Conservation (phyloP, 2,329 filamentous ascomycete species). For the Helminthosporium solani region DNA sequence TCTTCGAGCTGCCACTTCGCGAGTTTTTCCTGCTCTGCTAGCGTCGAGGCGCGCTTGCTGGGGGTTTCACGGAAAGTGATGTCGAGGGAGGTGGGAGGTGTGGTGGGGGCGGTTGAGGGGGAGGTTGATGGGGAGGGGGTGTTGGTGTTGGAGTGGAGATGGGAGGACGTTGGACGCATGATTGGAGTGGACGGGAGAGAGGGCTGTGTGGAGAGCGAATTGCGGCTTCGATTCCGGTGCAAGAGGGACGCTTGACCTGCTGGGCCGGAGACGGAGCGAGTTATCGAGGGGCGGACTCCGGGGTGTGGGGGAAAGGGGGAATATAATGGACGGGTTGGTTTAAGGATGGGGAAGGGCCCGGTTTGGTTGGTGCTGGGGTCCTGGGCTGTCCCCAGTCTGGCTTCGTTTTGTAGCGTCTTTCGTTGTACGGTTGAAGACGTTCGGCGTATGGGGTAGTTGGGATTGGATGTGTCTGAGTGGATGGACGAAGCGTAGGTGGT, state of each 20-base stretch:
- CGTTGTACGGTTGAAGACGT: too few relatives aligned
- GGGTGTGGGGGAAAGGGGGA: too few relatives aligned
- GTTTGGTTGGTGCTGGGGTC: too few relatives aligned
- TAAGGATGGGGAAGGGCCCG: too few relatives aligned
- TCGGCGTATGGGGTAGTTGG: neutral
- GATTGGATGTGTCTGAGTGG: neutral
- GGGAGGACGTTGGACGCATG: neutral
- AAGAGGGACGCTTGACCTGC: too few relatives aligned
- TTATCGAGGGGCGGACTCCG: too few relatives aligned
- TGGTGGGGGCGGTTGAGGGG: neutral
- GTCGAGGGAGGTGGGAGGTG: neutral
- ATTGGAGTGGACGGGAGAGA: neutral
- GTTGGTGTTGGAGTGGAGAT: neutral
- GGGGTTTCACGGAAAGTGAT: constrained; percentile 5
- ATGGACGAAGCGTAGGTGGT: neutral
- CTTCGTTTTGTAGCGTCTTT: too few relatives aligned
- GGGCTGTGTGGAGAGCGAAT: too few relatives aligned
- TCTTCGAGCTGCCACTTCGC: constrained; percentile 15
- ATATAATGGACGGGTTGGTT: too few relatives aligned
- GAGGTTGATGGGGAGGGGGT: neutral
- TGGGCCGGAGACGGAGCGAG: too few relatives aligned
- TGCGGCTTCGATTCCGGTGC: too few relatives aligned
- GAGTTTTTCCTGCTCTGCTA: constrained; percentile 12
- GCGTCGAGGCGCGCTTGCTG: neutral
- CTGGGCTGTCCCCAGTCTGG: too few relatives aligned